These are phyloP conservation scores for Salix arbutifolia DNA, from an alignment of 345 rosid genomes.

Conservation along the genomic window DNA sequence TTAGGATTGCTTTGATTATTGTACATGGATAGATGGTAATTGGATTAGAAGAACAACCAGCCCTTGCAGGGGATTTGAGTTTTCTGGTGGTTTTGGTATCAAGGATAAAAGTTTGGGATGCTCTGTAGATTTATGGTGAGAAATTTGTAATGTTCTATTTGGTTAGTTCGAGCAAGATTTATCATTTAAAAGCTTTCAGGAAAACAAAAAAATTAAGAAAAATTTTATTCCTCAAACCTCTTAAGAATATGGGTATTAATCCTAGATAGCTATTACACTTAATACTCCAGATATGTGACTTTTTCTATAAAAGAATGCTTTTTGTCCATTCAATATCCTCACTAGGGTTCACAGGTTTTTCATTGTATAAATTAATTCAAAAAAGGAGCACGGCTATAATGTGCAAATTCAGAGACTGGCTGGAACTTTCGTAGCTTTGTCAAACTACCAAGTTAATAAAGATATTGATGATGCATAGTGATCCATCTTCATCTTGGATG, in stretches of 20 bases:
- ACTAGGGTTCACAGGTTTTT: not conserved
- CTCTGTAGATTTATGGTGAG: not conserved
- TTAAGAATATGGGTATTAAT: not conserved
- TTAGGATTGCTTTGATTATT: not conserved
- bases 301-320: not conserved
- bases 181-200: not conserved
- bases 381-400: not conserved
- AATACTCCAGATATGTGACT: not conserved
- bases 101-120: not conserved
- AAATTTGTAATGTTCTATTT: not conserved
- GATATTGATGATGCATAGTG: not conserved
- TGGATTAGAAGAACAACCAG: not conserved
- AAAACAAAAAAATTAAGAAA: not conserved
- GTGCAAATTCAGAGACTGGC: not conserved
- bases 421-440: not conserved
- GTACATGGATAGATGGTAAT: not conserved
- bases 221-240: not conserved
- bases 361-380: not conserved
- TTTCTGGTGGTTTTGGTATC: not conserved
- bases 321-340: not conserved
- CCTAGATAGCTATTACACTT: not conserved
- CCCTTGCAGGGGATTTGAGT: not conserved
- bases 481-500: not conserved
- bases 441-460: not conserved
- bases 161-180: not conserved